Evolutionary conservation across 2,329 filamentous ascomycete genomes (phyloP).

Genomic region (Arachnomyces sp.): DNA sequence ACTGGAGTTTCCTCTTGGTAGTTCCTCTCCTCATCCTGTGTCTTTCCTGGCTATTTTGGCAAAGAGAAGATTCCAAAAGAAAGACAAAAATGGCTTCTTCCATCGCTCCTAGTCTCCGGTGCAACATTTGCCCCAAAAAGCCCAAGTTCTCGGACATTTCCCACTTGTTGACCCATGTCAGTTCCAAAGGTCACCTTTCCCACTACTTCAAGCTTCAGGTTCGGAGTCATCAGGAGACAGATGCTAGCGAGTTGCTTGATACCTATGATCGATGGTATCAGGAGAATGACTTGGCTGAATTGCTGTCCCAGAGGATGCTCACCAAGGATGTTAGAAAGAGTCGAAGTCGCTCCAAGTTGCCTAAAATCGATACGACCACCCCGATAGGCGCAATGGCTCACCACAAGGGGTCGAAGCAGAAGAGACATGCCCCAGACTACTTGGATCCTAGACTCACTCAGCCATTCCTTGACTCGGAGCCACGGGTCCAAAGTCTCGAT

Average conservation of each 20-base stretch:
- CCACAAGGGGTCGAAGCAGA: constrained; percentile 2
- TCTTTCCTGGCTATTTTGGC: constrained; percentile 24
- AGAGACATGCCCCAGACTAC: constrained; percentile 7
- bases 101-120: constrained; percentile 59
- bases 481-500: neutral
- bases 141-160: constrained; percentile 83
- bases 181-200: constrained; percentile 85
- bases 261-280: constrained; percentile 73
- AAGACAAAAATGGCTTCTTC: constrained; percentile 7
- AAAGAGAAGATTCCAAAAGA: too few relatives aligned
- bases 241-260: constrained; percentile 54
- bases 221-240: constrained; percentile 56
- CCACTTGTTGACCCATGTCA: constrained; percentile 83
- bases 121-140: constrained; percentile 71
- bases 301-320: constrained; percentile 70
- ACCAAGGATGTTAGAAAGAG: constrained; percentile 63
- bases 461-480: neutral
- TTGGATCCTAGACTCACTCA: constrained; percentile 6
- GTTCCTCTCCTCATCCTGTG: constrained; percentile 10
- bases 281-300: constrained; percentile 57
- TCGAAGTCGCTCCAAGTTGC: constrained; percentile 15
- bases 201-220: constrained; percentile 76
- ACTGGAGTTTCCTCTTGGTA: constrained; percentile 8
- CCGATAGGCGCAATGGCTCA: neutral
- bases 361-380: neutral